phyloP scores from a whole-genome alignment of 352 stramenopile species.

The Globisporangium nagaii region DNA sequence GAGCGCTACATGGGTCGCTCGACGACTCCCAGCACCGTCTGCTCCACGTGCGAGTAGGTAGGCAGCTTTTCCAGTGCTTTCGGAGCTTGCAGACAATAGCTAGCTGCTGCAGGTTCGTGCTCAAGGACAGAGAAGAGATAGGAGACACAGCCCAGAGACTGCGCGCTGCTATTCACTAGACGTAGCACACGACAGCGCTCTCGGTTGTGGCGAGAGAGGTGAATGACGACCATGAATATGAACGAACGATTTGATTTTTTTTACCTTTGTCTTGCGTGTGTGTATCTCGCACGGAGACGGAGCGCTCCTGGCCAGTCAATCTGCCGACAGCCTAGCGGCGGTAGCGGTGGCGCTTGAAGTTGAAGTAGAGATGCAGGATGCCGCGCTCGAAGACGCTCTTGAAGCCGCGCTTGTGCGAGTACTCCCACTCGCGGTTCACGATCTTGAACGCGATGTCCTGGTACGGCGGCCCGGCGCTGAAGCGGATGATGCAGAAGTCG shows the following conservation, averaged over 20 bases:
- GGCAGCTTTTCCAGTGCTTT: too few species aligned
- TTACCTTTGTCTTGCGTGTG: neutral
- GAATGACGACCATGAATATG: neutral
- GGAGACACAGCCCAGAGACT: neutral
- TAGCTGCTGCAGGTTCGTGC: neutral
- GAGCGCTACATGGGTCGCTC: constrained; percentile 34
- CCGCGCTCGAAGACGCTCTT: constrained; percentile 98
- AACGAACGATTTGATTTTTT: neutral
- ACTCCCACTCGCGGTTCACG: constrained; percentile 99
- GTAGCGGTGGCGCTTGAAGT: constrained; percentile 98
- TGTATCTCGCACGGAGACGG: too few species aligned
- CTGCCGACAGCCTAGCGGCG: constrained; percentile 89
- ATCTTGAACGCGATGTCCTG: constrained; percentile 99
- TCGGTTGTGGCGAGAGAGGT: neutral
- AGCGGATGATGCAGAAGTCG: constrained; percentile 98
- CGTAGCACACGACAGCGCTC: too few species aligned
- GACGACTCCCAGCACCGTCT: constrained; percentile 16
- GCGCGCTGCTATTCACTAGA: neutral
- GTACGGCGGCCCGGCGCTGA: constrained; percentile 97
- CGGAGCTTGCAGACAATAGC: neutral
- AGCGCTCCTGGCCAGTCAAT: too few species aligned
- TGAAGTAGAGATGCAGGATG: constrained; percentile 98
- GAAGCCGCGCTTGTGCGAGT: constrained; percentile 96
- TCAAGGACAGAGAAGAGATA: neutral
- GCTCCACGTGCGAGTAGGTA: constrained; percentile 17